Conservation (phyloP, 495 filamentous ascomycete species). For the Aspergillus bertholletiae region DNA sequence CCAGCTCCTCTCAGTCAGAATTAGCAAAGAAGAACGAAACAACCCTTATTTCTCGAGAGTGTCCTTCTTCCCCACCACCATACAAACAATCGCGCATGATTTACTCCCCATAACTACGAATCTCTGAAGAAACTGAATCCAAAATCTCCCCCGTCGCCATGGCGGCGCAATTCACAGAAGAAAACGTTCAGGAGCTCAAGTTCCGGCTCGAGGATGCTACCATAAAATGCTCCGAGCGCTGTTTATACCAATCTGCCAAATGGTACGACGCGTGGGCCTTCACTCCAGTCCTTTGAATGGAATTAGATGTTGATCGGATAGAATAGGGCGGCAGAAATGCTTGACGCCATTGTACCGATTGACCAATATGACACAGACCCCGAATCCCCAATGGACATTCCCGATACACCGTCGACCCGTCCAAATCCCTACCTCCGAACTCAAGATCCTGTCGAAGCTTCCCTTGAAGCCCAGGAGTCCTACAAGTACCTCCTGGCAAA, state of each 20-base stretch:
- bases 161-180: constrained; percentile 35
- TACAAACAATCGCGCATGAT: not conserved
- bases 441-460: constrained; percentile 63
- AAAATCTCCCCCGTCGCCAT: constrained; percentile 21
- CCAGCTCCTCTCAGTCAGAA: not conserved
- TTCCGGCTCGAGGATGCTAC: constrained; percentile 75
- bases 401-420: constrained; percentile 23
- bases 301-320: not conserved
- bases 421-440: constrained; percentile 46
- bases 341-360: constrained; percentile 66
- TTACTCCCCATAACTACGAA: not conserved
- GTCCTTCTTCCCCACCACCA: no score
- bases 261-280: constrained; percentile 55
- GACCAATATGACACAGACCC: constrained; percentile 51
- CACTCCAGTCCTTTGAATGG: not conserved
- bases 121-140: not conserved
- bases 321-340: constrained; percentile 87
- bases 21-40: not conserved
- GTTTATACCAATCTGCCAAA: constrained; percentile 95
- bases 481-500: constrained; percentile 87
- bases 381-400: constrained; percentile 57
- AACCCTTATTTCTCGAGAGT: not conserved
- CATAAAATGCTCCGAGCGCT: constrained; percentile 88
- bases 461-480: constrained; percentile 75
- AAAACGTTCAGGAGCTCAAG: constrained; percentile 48